These are phyloP conservation scores for Castanea crenata DNA, from an alignment of 306 rosid species.

Conservation along the genomic window DNA sequence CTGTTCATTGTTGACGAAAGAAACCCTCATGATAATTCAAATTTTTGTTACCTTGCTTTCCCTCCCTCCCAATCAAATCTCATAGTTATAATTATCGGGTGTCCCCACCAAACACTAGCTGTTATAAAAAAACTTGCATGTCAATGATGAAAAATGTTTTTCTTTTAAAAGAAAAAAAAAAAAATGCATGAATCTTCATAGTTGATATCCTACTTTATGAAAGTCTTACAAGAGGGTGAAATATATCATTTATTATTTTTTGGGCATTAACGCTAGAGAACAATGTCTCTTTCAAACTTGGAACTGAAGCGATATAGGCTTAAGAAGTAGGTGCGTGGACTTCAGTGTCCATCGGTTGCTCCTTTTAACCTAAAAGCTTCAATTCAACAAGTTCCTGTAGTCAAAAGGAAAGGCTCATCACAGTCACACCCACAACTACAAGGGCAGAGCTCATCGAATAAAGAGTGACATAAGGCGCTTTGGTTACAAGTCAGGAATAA, in stretches of 20 bases:
- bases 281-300: not conserved
- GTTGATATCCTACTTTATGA: slow-evolving; percentile 39
- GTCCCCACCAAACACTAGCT: slow-evolving; percentile 42
- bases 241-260: not conserved
- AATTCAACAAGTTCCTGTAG: slow-evolving; percentile 38
- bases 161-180: slow-evolving; percentile 15
- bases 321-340: slow-evolving; percentile 71
- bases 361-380: slow-evolving; percentile 82
- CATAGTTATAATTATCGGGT: slow-evolving; percentile 5
- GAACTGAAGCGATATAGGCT: slow-evolving; percentile 15
- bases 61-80: slow-evolving; percentile 52
- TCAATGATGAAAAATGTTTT: slow-evolving; percentile 36
- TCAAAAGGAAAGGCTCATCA: slow-evolving; percentile 32
- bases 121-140: slow-evolving; percentile 34
- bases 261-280: slow-evolving; percentile 10
- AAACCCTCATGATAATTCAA: slow-evolving; percentile 27
- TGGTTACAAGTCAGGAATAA: slow-evolving; percentile 49
- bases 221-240: slow-evolving; percentile 39
- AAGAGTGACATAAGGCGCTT: slow-evolving; percentile 38
- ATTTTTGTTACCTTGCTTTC: slow-evolving; percentile 28
- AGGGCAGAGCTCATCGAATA: slow-evolving; percentile 32
- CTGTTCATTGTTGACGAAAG: not conserved
- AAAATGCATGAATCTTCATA: slow-evolving; percentile 42
- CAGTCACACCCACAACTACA: slow-evolving; percentile 38
- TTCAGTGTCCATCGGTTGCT: slow-evolving; percentile 64